phyloP scores from a whole-genome alignment of 768 basidiomycete genomes.

The Calocybe gangraenosa region DNA sequence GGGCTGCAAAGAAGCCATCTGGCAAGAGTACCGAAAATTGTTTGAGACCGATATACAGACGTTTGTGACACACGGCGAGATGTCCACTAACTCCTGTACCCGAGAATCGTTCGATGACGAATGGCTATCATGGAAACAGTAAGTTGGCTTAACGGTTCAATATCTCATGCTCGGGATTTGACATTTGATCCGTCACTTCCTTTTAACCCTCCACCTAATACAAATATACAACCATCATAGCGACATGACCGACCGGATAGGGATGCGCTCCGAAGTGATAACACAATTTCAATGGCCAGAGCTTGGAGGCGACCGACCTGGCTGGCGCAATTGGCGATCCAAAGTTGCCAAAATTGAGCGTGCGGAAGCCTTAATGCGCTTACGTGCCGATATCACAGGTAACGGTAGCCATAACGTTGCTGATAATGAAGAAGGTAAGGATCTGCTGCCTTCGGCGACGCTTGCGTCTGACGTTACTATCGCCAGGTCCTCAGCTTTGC shows the following conservation, averaged over 20 bases:
- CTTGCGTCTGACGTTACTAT: not conserved
- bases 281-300: slow-evolving; percentile 49
- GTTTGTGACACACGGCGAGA: slow-evolving; percentile 24
- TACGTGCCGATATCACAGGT: no score
- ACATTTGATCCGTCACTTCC: not conserved
- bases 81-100: slow-evolving; percentile 18
- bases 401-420: no score
- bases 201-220: slow-evolving; percentile 6
- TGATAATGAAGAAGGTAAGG: no score
- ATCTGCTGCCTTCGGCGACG: not conserved
- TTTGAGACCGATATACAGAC: slow-evolving; percentile 35
- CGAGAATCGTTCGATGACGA: slow-evolving; percentile 62
- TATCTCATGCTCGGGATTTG: no score
- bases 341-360: slow-evolving; percentile 26
- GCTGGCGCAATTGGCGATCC: slow-evolving; percentile 51
- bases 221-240: slow-evolving; percentile 34
- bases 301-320: slow-evolving; percentile 42
- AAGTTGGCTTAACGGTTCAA: no score
- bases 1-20: slow-evolving; percentile 69
- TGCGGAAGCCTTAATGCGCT: not conserved
- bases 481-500: slow-evolving; percentile 27
- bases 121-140: slow-evolving; percentile 74
- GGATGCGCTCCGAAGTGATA: slow-evolving; percentile 48
- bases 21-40: slow-evolving; percentile 55
- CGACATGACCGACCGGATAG: slow-evolving; percentile 73